phyloP scores from a whole-genome alignment of 2,329 filamentous ascomycete species.

The Cadophora luteo-olivacea region DNA sequence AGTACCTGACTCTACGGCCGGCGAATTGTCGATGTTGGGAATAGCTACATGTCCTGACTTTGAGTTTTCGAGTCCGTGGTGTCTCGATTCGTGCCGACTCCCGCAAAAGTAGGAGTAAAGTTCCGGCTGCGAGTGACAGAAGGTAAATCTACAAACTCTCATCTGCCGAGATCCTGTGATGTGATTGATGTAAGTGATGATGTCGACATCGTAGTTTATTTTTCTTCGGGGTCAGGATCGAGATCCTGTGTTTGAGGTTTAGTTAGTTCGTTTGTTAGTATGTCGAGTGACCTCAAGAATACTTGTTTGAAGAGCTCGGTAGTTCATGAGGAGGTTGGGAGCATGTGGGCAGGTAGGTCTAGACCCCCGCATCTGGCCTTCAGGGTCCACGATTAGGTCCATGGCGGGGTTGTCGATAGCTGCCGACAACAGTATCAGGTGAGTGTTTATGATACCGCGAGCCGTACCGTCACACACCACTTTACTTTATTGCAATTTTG shows the following conservation, averaged over 20 bases:
- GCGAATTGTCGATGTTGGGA: constrained; percentile 4
- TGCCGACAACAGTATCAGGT: background rate
- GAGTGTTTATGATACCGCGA: too few relatives aligned
- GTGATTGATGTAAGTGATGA: background rate
- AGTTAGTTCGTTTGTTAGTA: background rate
- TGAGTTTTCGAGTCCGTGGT: background rate
- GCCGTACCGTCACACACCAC: background rate
- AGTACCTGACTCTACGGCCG: constrained; percentile 5
- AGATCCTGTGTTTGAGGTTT: constrained; percentile 1
- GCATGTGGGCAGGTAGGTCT: background rate
- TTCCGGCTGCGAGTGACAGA: constrained; percentile 4
- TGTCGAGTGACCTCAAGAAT: background rate
- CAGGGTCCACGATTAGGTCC: constrained; percentile 5
- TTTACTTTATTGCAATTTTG: background rate
- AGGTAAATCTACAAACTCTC: background rate
- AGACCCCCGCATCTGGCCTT: constrained; percentile 4
- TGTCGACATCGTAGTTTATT: background rate
- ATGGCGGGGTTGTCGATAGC: constrained; percentile 7
- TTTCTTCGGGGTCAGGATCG: constrained; percentile 1
- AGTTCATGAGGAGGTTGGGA: constrained; percentile 5
- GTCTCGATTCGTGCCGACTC: background rate
- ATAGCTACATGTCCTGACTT: background rate
- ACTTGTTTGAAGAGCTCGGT: background rate
- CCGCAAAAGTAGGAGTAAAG: background rate
- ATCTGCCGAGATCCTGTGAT: constrained; percentile 2